A percentile compares a stretch with the other conserved stretches of the same genome.
Conservation (phyloP, 2,329 filamentous ascomycete genomes). For the Dothideomycetidae sp. region DNA sequence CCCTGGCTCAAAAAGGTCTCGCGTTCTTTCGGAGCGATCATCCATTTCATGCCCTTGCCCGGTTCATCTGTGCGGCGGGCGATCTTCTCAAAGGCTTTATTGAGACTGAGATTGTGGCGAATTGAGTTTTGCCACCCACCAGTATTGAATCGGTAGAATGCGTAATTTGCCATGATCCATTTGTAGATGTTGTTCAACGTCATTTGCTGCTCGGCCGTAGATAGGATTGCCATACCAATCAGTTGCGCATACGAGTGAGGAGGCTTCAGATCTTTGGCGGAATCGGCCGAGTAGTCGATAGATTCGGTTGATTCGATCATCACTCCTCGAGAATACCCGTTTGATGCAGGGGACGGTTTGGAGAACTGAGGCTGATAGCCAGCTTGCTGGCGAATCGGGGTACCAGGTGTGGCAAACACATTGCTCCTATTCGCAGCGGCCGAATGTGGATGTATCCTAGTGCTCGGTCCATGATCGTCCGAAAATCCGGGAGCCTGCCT, state of each 20-base stretch:
- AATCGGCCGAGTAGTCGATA: slow-evolving; percentile 67
- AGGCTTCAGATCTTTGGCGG: slow-evolving; percentile 82
- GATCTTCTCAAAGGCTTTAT: slow-evolving; percentile 88
- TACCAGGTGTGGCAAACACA: slow-evolving; percentile 22
- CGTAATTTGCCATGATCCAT: slow-evolving; percentile 80
- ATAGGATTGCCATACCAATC: slow-evolving; percentile 91
- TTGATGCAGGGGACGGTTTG: slow-evolving; percentile 32
- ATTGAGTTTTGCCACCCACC: slow-evolving; percentile 98
- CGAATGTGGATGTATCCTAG: slow-evolving; percentile 24
- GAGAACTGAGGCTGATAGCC: slow-evolving; percentile 14
- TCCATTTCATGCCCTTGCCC: slow-evolving; percentile 99
- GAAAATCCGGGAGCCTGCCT: slow-evolving; percentile 12
- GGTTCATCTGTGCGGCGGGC: slow-evolving; percentile 86
- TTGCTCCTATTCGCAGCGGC: slow-evolving; percentile 20
- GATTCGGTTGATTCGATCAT: slow-evolving; percentile 40
- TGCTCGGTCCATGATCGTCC: slow-evolving; percentile 12
- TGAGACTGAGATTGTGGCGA: slow-evolving; percentile 86
- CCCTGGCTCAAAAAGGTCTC: slow-evolving; percentile 75
- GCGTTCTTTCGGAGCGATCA: slow-evolving; percentile 67
- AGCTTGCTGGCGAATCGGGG: slow-evolving; percentile 20
- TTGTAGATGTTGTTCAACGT: slow-evolving; percentile 88
- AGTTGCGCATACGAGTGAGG: slow-evolving; percentile 93
- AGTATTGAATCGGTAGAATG: slow-evolving; percentile 77
- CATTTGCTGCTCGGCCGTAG: slow-evolving; percentile 71
- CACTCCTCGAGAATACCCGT: slow-evolving; percentile 33